Evolutionary conservation across 176 grass and related monocot species (phyloP).

Genomic region (Zoysia japonica): DNA sequence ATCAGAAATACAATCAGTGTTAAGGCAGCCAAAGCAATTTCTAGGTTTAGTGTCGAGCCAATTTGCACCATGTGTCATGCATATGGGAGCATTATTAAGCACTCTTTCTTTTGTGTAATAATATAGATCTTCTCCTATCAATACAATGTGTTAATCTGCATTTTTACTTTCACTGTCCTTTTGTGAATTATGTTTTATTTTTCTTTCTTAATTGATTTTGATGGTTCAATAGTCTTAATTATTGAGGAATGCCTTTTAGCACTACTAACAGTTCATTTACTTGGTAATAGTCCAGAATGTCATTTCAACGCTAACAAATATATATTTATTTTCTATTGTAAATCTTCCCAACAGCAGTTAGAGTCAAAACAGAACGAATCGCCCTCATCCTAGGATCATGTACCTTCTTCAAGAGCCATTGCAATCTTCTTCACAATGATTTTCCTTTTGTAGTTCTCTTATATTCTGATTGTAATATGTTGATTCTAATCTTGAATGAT

Average conservation of each 20-base stretch:
- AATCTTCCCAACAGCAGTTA: too few relatives aligned
- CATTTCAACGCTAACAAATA: too few relatives aligned
- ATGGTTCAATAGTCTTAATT: constrained; percentile 56
- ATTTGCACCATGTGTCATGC: background rate
- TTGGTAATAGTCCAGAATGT: constrained; percentile 32
- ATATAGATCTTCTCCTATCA: constrained; percentile 1
- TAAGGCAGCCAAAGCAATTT: background rate
- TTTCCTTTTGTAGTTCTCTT: too few relatives aligned
- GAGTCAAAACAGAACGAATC: too few relatives aligned
- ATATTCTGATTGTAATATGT: too few relatives aligned
- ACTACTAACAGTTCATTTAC: constrained; percentile 70
- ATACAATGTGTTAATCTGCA: background rate
- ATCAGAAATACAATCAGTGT: background rate
- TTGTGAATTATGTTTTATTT: constrained; percentile 47
- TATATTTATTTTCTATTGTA: too few relatives aligned
- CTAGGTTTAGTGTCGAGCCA: background rate
- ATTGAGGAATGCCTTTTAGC: constrained; percentile 52
- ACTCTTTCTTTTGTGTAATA: background rate
- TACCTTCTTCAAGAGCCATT: too few relatives aligned
- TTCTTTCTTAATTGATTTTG: constrained; percentile 47
- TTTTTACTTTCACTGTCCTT: constrained; percentile 21
- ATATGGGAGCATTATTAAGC: background rate
- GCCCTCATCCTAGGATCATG: too few relatives aligned
- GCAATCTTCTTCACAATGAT: too few relatives aligned
- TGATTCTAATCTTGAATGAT: too few relatives aligned